A percentile compares a stretch with the other conserved stretches of the same genome.
Evolutionary conservation across 1,139 yeast genomes (phyloP).

Genomic region (Yamadazyma spencermartinsiae): DNA sequence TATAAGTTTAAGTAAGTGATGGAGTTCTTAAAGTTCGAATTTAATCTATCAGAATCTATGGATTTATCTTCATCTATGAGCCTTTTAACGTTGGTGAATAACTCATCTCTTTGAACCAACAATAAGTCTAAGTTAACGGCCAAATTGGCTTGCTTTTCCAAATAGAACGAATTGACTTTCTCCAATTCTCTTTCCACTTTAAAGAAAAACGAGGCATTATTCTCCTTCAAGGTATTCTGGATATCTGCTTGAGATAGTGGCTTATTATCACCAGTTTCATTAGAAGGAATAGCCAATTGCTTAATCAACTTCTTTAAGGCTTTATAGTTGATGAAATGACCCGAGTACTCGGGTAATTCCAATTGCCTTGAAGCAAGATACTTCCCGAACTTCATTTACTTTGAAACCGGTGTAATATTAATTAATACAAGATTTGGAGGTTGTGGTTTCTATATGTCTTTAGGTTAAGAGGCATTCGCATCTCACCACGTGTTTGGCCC

Average conservation of each 20-base stretch:
- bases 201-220: constrained; percentile 91
- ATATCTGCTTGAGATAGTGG: constrained; percentile 31
- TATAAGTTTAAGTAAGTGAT: constrained; percentile 56
- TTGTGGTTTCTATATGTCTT: background rate
- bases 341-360: constrained; percentile 92
- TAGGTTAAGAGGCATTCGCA: constrained; percentile 1
- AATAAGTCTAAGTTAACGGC: constrained; percentile 76
- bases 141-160: constrained; percentile 86
- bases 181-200: constrained; percentile 91
- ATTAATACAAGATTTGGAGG: too few relatives aligned
- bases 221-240: constrained; percentile 75
- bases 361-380: constrained; percentile 90
- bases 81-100: constrained; percentile 42
- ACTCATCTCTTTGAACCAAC: constrained; percentile 66
- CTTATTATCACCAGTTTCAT: constrained; percentile 10
- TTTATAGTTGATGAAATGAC: constrained; percentile 91
- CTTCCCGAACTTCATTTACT: constrained; percentile 83
- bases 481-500: constrained; percentile 7
- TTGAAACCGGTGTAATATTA: too few relatives aligned
- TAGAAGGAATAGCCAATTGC: constrained; percentile 53
- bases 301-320: constrained; percentile 82
- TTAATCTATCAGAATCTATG: constrained; percentile 14
- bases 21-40: constrained; percentile 41
- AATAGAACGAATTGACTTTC: constrained; percentile 85
- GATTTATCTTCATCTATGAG: constrained; percentile 17